These are phyloP conservation scores for Agaricus sinodeliciosus DNA, from an alignment of 768 basidiomycete genomes.

Conservation along the genomic window DNA sequence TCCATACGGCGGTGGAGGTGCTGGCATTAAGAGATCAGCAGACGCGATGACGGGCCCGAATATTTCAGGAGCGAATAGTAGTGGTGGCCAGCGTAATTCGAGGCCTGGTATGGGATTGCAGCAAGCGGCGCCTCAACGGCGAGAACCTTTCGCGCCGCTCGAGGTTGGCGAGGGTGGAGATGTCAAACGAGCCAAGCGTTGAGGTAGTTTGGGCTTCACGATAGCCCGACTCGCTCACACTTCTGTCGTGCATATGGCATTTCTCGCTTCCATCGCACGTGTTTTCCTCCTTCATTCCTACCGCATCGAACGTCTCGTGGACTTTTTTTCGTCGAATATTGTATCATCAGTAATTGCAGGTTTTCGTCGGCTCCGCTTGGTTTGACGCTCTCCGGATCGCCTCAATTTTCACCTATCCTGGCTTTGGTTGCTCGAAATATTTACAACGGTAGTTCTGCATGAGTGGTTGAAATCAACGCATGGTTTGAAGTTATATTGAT, in stretches of 20 bases:
- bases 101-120: slow-evolving; percentile 34
- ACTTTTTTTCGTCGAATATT: slow-evolving; percentile 63
- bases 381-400: too few relatives aligned
- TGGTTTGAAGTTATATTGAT: too few relatives aligned
- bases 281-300: not conserved
- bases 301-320: slow-evolving; percentile 50
- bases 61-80: slow-evolving; percentile 13
- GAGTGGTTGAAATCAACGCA: too few relatives aligned
- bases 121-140: slow-evolving; percentile 18
- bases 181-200: slow-evolving; percentile 38
- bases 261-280: not conserved
- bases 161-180: slow-evolving; percentile 34
- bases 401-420: too few relatives aligned
- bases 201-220: slow-evolving; percentile 8
- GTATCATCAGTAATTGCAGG: too few relatives aligned
- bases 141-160: slow-evolving; percentile 25
- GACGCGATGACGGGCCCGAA: slow-evolving; percentile 19
- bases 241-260: not conserved
- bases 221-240: not conserved
- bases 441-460: too few relatives aligned
- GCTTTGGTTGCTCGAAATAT: too few relatives aligned
- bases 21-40: slow-evolving; percentile 28
- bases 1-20: slow-evolving; percentile 8
- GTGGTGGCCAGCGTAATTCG: slow-evolving; percentile 16
- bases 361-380: too few relatives aligned